Percentiles rank a stretch among this genome's conserved stretches.
These are phyloP conservation scores for Gossypium longicalyx DNA, from an alignment of 345 rosid species.

Conservation along the genomic window DNA sequence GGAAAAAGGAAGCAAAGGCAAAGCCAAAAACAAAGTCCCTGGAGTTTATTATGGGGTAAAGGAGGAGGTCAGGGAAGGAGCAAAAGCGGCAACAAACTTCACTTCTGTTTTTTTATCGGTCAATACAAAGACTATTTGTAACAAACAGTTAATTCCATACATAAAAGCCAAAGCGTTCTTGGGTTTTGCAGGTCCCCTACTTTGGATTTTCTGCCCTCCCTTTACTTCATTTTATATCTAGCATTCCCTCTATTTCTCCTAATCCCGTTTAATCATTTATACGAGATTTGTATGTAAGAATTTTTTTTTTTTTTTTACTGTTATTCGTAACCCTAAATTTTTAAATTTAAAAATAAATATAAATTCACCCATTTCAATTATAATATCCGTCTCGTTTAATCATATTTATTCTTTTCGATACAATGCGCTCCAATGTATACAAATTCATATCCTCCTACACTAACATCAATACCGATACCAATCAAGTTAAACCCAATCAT, in stretches of 20 bases:
- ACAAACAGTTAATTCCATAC: slow-evolving; percentile 17
- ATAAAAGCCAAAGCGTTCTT: slow-evolving; percentile 35
- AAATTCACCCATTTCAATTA: no score
- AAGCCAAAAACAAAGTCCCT: slow-evolving; percentile 21
- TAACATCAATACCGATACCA: no score
- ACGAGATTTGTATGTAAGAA: no score
- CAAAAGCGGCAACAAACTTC: slow-evolving; percentile 23
- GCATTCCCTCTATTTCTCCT: no score
- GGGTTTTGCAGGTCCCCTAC: slow-evolving; percentile 28
- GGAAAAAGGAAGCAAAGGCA: not conserved
- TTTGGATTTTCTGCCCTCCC: slow-evolving; percentile 25
- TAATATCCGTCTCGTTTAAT: no score
- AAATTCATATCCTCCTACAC: fast-evolving
- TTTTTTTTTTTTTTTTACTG: no score
- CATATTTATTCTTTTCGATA: no score
- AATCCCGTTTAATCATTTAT: no score
- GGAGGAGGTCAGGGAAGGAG: not conserved
- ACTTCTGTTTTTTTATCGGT: not conserved
- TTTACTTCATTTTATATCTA: no score
- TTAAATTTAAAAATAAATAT: no score
- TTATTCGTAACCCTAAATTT: no score
- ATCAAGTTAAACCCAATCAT: no score
- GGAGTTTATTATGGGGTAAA: not conserved
- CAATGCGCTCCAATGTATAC: fast-evolving
- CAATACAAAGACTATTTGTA: not conserved